phyloP scores from a whole-genome alignment of 495 filamentous ascomycete genomes.

The Xylaria intraflava region DNA sequence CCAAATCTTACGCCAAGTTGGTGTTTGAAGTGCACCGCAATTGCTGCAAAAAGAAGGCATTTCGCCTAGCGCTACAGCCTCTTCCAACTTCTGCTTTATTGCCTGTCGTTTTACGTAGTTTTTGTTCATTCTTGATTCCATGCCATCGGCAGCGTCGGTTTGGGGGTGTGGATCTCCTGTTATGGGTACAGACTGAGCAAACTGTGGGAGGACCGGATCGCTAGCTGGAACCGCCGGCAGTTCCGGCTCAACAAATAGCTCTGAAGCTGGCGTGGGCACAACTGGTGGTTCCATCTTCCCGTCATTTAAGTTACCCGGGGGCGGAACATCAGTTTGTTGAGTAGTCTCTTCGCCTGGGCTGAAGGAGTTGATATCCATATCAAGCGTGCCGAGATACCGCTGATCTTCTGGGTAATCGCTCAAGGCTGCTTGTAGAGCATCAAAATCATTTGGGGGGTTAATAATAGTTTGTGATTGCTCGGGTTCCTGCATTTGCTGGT shows the following conservation, averaged over 20 bases:
- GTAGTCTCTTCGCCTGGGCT: conserved; percentile 1
- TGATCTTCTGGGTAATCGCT: conserved; percentile 12
- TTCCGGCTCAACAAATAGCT: conserved; percentile 17
- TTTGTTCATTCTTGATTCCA: conserved; percentile 35
- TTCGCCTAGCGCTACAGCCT: conserved; percentile 60
- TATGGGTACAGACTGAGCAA: conserved; percentile 43
- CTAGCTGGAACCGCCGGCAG: conserved; percentile 48
- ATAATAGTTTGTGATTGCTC: not conserved
- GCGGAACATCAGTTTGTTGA: conserved; percentile 1
- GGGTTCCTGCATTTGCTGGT: not conserved
- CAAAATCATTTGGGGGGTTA: conserved; percentile 31
- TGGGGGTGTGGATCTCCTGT: conserved; percentile 29
- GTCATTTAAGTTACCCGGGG: not conserved
- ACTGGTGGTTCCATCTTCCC: conserved; percentile 12
- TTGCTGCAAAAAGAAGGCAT: conserved; percentile 83
- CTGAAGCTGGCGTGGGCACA: conserved; percentile 5
- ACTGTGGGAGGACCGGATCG: conserved; percentile 46
- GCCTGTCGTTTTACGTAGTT: conserved; percentile 51
- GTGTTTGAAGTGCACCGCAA: conserved; percentile 90
- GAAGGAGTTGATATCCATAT: conserved; percentile 6
- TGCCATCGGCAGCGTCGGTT: conserved; percentile 24
- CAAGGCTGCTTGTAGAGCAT: conserved; percentile 35
- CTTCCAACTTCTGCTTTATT: conserved; percentile 59
- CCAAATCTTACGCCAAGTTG: conserved; percentile 90
- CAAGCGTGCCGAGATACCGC: conserved; percentile 3